Base-by-base conservation (phyloP, 2,329 filamentous ascomycete species). In the Cytospora paraplurivora region DNA sequence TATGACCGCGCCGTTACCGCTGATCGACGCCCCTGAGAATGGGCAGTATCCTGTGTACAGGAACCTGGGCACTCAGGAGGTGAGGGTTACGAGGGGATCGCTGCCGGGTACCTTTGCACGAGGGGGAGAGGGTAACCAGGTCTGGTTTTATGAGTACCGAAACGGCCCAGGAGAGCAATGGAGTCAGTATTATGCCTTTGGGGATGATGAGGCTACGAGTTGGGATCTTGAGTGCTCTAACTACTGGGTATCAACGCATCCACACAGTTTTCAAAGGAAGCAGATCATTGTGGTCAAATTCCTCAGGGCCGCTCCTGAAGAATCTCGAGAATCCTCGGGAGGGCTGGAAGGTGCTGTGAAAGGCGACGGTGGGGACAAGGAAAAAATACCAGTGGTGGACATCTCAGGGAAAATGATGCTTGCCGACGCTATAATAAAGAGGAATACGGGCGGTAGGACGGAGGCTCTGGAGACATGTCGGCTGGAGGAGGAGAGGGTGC, bases 121-220 rank as follows among this genome's bases (percentile, higher is more conserved):
- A 71, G 74, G 59, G 75, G 78, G 38, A 75, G 74, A 62, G 75
- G 78, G 35, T 75, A 79, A 55, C 72, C 75, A 80, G 64, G 72
- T 84, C 63, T 90, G 87, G 88, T 80, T 89, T 65, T 89, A 88
- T 70, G 81, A 89, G 73, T 83, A 84, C 67, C 79, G 83, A 33
- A 80, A 84, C 65, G 73, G 75, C 8, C 54, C 71, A 0, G 75
- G 80, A 1, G 76, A 74, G 53, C 76, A 78, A 3, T 93, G 88
- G 85, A 77, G 81, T 21, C 76, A 82, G 1, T 82, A 80, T 56
- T 91, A 91, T 72, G 84, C 81, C 66, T 93, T 92, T 72, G 81
- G 82, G 1, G 85, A 89, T 65, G 76, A 81, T 17, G 88, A 90
- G 72, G 90, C 89, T 72, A 72, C 85, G 41, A 80, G 79, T 3